Evolutionary conservation across 2,329 filamentous ascomycete genomes (phyloP).

Genomic region (Penicillium sp.): DNA sequence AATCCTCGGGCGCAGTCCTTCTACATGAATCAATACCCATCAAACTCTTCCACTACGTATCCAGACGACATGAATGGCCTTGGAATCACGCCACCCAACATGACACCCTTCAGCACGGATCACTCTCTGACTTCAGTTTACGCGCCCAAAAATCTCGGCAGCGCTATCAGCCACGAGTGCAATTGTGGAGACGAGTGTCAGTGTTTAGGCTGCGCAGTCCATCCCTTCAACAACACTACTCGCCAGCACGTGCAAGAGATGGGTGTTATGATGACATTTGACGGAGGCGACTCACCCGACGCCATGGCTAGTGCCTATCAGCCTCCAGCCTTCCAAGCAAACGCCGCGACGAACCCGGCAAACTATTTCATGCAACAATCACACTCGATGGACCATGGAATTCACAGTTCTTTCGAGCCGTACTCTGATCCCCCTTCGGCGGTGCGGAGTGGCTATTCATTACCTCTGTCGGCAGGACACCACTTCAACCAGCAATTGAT

Average conservation of each 20-base stretch:
- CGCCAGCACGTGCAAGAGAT: constrained; percentile 50
- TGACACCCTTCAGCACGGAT: constrained; percentile 16
- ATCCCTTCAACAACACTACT: constrained; percentile 51
- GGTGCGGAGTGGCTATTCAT: constrained; percentile 29
- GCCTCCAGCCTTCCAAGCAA: constrained; percentile 23
- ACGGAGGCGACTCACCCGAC: constrained; percentile 32
- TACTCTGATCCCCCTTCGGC: constrained; percentile 27
- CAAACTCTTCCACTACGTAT: constrained; percentile 18
- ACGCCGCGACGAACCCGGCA: constrained; percentile 16
- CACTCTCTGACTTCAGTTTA: constrained; percentile 15
- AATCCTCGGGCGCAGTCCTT: constrained; percentile 8
- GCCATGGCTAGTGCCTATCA: constrained; percentile 22
- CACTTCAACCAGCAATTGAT: constrained; percentile 35
- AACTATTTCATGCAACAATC: constrained; percentile 22
- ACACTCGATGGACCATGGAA: constrained; percentile 16
- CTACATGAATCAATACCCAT: constrained; percentile 22
- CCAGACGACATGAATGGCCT: constrained; percentile 19
- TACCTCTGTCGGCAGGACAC: constrained; percentile 28
- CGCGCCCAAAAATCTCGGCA: constrained; percentile 6
- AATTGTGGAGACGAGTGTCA: constrained; percentile 49
- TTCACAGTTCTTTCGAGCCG: constrained; percentile 20
- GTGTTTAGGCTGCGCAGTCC: constrained; percentile 49
- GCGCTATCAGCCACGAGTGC: constrained; percentile 39
- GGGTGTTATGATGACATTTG: constrained; percentile 44
- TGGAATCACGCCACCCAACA: constrained; percentile 19